Conservation (phyloP, 2,329 filamentous ascomycete genomes). For the Chaetomiaceae sp. region DNA sequence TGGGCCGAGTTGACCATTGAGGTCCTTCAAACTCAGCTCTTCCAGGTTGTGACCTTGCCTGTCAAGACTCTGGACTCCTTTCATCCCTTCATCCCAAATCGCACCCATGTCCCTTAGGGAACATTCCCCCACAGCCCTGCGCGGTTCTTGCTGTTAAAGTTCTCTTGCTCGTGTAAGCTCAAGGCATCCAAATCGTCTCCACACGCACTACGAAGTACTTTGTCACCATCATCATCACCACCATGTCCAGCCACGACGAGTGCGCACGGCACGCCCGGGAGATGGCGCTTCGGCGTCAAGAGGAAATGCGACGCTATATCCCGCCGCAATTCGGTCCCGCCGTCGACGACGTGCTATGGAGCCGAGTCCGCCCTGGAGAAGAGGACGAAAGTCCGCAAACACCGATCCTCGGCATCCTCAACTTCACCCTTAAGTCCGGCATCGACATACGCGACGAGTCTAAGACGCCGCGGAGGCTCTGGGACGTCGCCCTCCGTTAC, state of each 20-base stretch:
- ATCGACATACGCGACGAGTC: slow-evolving; percentile 1
- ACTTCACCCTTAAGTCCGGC: slow-evolving; percentile 5
- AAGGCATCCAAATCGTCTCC: too few relatives aligned
- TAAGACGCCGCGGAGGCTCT: background rate
- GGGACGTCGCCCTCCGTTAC: slow-evolving; percentile 7
- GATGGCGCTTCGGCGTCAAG: background rate
- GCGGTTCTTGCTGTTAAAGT: too few relatives aligned
- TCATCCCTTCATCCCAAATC: too few relatives aligned
- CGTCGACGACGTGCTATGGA: slow-evolving; percentile 11
- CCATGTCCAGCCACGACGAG: background rate
- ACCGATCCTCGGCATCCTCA: slow-evolving; percentile 8
- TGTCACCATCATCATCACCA: too few relatives aligned
- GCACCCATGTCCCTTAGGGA: too few relatives aligned
- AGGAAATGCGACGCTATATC: background rate
- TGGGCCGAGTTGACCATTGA: too few relatives aligned
- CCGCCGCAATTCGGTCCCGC: slow-evolving; percentile 2
- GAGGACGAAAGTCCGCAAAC: background rate
- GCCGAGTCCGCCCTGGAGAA: background rate
- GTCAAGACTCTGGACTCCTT: too few relatives aligned
- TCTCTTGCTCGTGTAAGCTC: too few relatives aligned
- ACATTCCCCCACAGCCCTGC: too few relatives aligned
- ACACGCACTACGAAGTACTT: too few relatives aligned
- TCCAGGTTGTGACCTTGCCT: too few relatives aligned
- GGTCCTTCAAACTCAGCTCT: too few relatives aligned
- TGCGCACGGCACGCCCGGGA: background rate